Evolutionary conservation across 805 yeast genomes (phyloP).

Genomic region (Tetrapisispora pingtungensis): DNA sequence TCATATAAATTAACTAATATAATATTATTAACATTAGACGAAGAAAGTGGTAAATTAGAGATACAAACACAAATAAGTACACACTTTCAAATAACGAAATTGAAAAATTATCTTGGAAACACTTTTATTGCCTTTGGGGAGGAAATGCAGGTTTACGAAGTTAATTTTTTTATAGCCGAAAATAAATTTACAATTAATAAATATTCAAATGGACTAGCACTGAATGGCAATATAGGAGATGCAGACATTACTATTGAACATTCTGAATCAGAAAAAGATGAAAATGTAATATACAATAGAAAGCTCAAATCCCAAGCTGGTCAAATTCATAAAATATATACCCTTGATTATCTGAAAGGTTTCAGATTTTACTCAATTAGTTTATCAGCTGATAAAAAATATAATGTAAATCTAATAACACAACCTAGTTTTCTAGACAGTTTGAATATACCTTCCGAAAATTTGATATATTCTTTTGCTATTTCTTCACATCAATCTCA

Average conservation of each 20-base stretch:
- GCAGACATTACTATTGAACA: neutral
- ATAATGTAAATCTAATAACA: neutral
- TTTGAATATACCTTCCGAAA: neutral
- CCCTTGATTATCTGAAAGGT: conserved; percentile 12
- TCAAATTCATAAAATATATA: neutral
- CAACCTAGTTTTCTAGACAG: neutral
- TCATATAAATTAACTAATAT: conserved; percentile 24
- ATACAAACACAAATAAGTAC: conserved; percentile 19
- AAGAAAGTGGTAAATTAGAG: conserved; percentile 24
- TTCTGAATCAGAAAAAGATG: neutral
- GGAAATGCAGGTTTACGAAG: conserved; percentile 20
- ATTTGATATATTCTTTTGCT: conserved; percentile 4
- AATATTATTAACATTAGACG: conserved; percentile 30
- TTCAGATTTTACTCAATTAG: conserved; percentile 6
- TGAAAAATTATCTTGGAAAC: conserved; percentile 24
- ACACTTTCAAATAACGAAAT: conserved; percentile 9
- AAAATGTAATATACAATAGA: neutral
- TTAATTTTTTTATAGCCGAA: conserved; percentile 29
- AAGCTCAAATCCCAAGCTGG: neutral
- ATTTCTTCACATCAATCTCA: neutral
- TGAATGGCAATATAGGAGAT: conserved; percentile 11
- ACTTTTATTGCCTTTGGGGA: conserved; percentile 29
- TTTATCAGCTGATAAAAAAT: neutral
- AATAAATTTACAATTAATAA: conserved; percentile 24
- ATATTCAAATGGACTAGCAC: conserved; percentile 15